Evolutionary conservation across 208 protist species (phyloP), one percentile per base, ranked within the genome.

Genomic region (Naegleria lovaniensis): DNA sequence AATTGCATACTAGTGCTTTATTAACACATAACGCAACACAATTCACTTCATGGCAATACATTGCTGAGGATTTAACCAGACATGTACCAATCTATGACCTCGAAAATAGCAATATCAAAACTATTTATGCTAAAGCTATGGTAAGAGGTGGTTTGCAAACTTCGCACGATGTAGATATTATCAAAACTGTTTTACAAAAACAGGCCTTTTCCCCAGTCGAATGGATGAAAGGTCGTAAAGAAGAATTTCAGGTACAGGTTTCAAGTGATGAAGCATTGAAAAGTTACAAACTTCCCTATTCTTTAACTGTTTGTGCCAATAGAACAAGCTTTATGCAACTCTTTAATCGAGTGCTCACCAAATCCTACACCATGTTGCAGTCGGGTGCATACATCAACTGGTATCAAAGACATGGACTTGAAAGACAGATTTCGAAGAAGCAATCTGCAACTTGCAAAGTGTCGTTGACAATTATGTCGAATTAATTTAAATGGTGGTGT

Each of bases 401-500:
- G 85, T 92, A 91, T 51, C 22, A 92, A 52, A 41, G 83, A 39
- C 90, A 92, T 88, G 91, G 91, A 25, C 5, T 92, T 0, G 91
- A 92, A 29, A 88, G 15, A 13, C 75, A n/a, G 9, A 55, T 13
- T 91, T 76, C 75, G 43, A 90, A 33, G 29, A 79, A 5, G 75
- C 85, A 0, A 43, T 92, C 7, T 33, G 19, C 15, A 88, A 43
- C 40, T 13, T 91, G 9, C 36, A 92, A 36, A 52, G 88, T 33
- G 33, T 90, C 36, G 48, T 92, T 22, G 90, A 92, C 19, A 19
- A 92, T 86, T 92, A 92, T 88, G 41, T 85, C 9, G 67, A 79
- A 36, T 9, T 79, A 0, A 29, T 79, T 5, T 79, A 36, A n/a
- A 16, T 48, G 43, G 43, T 48, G 43, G n/a, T n/a, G n/a, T n/a